Percentiles rank a stretch among this genome's conserved stretches.
These are phyloP conservation scores for Coemansia sp. DNA, from an alignment of 192 early-diverging fungal species.

Conservation along the genomic window DNA sequence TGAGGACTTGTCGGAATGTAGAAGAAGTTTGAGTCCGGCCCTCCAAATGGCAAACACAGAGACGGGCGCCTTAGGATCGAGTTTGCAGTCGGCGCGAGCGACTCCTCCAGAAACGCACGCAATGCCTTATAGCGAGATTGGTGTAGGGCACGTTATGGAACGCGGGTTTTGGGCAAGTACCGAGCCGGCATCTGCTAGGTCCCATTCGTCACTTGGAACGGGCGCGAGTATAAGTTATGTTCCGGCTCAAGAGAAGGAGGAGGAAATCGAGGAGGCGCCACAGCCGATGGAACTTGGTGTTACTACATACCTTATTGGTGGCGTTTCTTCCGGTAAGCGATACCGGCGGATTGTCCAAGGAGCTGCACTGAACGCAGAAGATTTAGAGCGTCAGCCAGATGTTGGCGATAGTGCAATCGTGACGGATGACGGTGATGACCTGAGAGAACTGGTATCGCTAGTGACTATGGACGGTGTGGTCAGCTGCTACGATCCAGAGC, in stretches of 20 bases:
- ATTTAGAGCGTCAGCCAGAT: background rate
- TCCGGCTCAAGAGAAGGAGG: slow-evolving; percentile 29
- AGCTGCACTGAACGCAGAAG: background rate
- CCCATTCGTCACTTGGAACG: slow-evolving; percentile 50
- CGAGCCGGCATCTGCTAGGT: slow-evolving; percentile 37
- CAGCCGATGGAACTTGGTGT: slow-evolving; percentile 50
- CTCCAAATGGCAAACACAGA: background rate
- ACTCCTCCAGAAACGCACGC: slow-evolving; percentile 2
- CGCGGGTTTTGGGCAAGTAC: slow-evolving; percentile 27
- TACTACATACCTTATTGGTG: slow-evolving; percentile 50
- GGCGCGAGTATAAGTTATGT: slow-evolving; percentile 21
- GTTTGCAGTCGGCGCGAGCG: background rate
- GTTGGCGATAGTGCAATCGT: background rate
- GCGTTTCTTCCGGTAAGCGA: slow-evolving; percentile 42
- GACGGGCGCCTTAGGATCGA: background rate
- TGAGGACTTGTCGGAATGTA: slow-evolving; percentile 1
- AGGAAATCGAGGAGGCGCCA: slow-evolving; percentile 55
- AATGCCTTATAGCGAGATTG: slow-evolving; percentile 19
- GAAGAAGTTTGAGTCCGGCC: slow-evolving; percentile 6
- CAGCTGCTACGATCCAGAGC: slow-evolving; percentile 42
- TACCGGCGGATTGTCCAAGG: slow-evolving; percentile 26
- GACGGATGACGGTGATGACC: background rate
- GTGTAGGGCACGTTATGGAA: slow-evolving; percentile 2
- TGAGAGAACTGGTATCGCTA: slow-evolving; percentile 40
- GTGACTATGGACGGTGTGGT: slow-evolving; percentile 53